Conservation (phyloP, 2,329 filamentous ascomycete genomes). For the Clarireedia homoeocarpa region DNA sequence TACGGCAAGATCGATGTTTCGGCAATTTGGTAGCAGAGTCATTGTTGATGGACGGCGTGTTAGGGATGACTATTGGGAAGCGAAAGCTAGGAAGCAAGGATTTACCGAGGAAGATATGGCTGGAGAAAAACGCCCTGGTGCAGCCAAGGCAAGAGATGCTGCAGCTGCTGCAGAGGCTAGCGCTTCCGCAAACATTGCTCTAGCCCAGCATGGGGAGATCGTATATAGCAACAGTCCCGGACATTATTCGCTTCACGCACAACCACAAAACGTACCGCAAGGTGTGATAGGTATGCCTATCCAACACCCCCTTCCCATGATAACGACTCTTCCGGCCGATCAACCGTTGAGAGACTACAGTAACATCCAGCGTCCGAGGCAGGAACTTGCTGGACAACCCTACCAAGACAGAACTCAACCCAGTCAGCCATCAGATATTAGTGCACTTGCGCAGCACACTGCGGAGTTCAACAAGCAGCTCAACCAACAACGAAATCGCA, state of each 20-base stretch:
- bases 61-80: constrained; percentile 97
- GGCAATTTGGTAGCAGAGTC: constrained; percentile 92
- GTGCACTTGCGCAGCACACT: constrained; percentile 79
- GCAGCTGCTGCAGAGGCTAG: constrained; percentile 57
- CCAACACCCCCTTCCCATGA: constrained; percentile 71
- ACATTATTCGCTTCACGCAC: constrained; percentile 54
- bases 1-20: constrained; percentile 95
- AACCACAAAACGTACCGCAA: constrained; percentile 63
- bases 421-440: constrained; percentile 67
- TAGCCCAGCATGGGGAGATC: constrained; percentile 73
- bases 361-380: constrained; percentile 74
- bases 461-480: constrained; percentile 86
- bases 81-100: constrained; percentile 91
- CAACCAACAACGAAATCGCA: constrained; percentile 70
- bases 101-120: constrained; percentile 96
- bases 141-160: constrained; percentile 78
- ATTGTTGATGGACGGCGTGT: constrained; percentile 86
- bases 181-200: constrained; percentile 46
- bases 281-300: constrained; percentile 61
- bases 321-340: constrained; percentile 73
- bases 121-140: constrained; percentile 91
- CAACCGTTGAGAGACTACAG: constrained; percentile 76
- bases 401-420: constrained; percentile 84
- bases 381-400: constrained; percentile 78
- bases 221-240: constrained; percentile 72